A percentile compares a stretch with the other conserved stretches of the same genome.
These are phyloP conservation scores for Ophiostoma triangulosporum DNA, from an alignment of 2,329 filamentous ascomycete genomes.

Conservation along the genomic window DNA sequence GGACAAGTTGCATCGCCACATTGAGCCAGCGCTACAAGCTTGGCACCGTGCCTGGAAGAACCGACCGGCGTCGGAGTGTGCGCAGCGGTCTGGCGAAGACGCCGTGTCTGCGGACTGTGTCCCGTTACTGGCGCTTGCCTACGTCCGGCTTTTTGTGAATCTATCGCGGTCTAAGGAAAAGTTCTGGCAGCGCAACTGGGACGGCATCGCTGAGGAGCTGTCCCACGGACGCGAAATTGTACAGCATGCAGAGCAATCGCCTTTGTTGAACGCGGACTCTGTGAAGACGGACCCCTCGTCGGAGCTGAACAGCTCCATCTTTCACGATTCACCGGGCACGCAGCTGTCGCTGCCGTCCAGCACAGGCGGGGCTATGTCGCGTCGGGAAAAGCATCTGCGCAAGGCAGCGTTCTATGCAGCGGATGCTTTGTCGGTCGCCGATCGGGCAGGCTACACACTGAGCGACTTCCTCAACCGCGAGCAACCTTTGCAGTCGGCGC, in stretches of 20 bases:
- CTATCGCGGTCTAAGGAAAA: constrained; percentile 84
- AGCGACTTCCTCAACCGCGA: constrained; percentile 67
- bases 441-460: constrained; percentile 74
- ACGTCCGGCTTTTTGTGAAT: constrained; percentile 85
- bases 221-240: constrained; percentile 63
- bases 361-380: constrained; percentile 36
- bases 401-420: constrained; percentile 94
- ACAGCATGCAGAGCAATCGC: constrained; percentile 55
- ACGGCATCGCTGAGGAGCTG: constrained; percentile 78
- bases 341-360: background rate
- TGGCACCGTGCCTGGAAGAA: constrained; percentile 90
- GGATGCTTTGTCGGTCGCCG: constrained; percentile 78
- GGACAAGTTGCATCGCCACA: constrained; percentile 89
- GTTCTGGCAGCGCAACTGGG: constrained; percentile 89
- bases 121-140: constrained; percentile 79
- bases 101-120: constrained; percentile 84
- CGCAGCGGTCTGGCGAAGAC: constrained; percentile 54
- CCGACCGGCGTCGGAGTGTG: constrained; percentile 1
- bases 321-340: background rate
- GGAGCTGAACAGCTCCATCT: constrained; percentile 31
- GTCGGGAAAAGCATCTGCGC: constrained; percentile 74
- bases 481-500: constrained; percentile 75
- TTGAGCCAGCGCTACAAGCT: constrained; percentile 82
- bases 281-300: constrained; percentile 31
- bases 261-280: constrained; percentile 34